These are phyloP conservation scores for Vigna mungo DNA, from an alignment of 306 rosid genomes.

Conservation along the genomic window DNA sequence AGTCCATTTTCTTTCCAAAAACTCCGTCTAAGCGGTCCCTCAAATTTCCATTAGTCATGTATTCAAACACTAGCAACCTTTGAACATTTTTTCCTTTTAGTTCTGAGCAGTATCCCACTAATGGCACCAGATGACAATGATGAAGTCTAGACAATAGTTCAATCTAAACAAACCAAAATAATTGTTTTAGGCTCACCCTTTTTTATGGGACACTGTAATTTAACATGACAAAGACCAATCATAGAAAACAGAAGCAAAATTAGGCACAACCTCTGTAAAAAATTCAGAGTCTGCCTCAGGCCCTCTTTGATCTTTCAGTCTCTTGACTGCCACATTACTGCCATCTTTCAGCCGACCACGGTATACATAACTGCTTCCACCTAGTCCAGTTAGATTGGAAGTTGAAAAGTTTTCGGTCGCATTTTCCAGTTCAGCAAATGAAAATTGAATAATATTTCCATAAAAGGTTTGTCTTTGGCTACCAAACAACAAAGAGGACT, in stretches of 20 bases:
- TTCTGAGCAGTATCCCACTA: conserved; percentile 90
- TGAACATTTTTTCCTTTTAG: conserved; percentile 75
- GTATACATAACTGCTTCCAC: conserved; percentile 94
- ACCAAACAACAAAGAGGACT: conserved; percentile 64
- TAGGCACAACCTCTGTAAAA: conserved; percentile 73
- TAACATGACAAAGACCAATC: conserved; percentile 31
- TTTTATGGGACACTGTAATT: not conserved
- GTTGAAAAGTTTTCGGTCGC: conserved; percentile 80
- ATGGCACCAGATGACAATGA: conserved; percentile 92
- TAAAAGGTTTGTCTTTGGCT: conserved; percentile 60
- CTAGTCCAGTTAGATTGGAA: conserved; percentile 84
- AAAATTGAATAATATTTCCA: conserved; percentile 78
- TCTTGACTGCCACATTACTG: conserved; percentile 78
- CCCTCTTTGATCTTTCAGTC: conserved; percentile 69
- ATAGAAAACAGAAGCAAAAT: conserved; percentile 38
- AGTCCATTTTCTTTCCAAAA: conserved; percentile 64
- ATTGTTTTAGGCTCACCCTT: conserved; percentile 14
- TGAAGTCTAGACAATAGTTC: conserved; percentile 90
- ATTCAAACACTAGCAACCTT: conserved; percentile 82
- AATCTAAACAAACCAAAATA: conserved; percentile 62
- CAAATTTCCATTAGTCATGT: conserved; percentile 85
- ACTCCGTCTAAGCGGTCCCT: conserved; percentile 84
- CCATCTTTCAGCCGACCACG: conserved; percentile 77
- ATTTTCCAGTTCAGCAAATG: conserved; percentile 77
- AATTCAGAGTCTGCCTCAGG: conserved; percentile 72